These are phyloP conservation scores for Fusarium proliferatum DNA, from an alignment of 2,329 filamentous ascomycete genomes.

Conservation along the genomic window DNA sequence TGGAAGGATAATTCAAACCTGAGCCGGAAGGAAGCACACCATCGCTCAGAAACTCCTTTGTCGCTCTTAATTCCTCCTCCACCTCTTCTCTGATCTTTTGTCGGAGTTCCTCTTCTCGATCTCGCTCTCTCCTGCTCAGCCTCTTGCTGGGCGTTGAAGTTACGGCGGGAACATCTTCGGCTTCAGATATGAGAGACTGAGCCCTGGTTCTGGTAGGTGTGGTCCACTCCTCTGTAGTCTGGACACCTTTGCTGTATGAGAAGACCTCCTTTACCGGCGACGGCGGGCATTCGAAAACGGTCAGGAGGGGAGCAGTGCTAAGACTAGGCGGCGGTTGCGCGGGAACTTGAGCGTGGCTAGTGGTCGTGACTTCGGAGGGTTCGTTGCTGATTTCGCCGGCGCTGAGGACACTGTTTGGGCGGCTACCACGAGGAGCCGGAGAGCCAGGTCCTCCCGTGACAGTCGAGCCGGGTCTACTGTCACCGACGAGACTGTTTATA, in stretches of 20 bases:
- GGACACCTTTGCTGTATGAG: slow-evolving; percentile 96
- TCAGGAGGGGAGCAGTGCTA: slow-evolving; percentile 77
- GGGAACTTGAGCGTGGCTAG: slow-evolving; percentile 56
- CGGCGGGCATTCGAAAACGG: slow-evolving; percentile 83
- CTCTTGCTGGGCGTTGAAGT: slow-evolving; percentile 75
- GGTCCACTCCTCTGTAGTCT: slow-evolving; percentile 83
- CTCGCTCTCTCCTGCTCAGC: slow-evolving; percentile 80
- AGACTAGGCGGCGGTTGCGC: slow-evolving; percentile 71
- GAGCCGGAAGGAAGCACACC: slow-evolving; percentile 44
- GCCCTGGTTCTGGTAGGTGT: slow-evolving; percentile 61
- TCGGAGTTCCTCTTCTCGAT: slow-evolving; percentile 89
- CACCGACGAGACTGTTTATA: slow-evolving; percentile 85
- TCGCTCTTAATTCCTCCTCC: slow-evolving; percentile 86
- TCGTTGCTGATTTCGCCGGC: slow-evolving; percentile 83
- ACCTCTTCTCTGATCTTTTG: slow-evolving; percentile 88
- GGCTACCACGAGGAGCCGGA: slow-evolving; percentile 76
- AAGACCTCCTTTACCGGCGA: slow-evolving; percentile 84
- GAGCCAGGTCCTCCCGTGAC: slow-evolving; percentile 72
- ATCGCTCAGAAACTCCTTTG: slow-evolving; percentile 69
- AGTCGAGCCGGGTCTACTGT: slow-evolving; percentile 77
- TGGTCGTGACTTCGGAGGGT: slow-evolving; percentile 69
- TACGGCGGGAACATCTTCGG: slow-evolving; percentile 66
- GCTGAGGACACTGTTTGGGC: slow-evolving; percentile 88
- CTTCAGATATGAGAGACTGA: slow-evolving; percentile 63
- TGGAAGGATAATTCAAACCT: slow-evolving; percentile 75